These are phyloP conservation scores for Alliaria petiolata DNA, from an alignment of 345 rosid genomes.

Conservation along the genomic window DNA sequence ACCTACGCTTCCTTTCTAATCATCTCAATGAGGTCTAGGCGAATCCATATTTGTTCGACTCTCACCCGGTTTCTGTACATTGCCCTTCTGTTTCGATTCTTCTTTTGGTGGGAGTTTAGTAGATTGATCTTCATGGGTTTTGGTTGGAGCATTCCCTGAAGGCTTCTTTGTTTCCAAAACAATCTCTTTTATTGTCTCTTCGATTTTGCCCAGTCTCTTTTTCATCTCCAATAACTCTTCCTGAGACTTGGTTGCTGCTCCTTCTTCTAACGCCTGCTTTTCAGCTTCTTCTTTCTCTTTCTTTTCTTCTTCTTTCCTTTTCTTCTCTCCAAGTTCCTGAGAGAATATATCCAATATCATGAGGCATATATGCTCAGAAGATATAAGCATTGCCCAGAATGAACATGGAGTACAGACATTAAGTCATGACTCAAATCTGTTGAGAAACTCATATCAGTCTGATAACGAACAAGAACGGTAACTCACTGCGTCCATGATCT, in stretches of 20 bases:
- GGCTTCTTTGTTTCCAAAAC: constrained; percentile 55
- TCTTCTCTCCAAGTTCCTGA: constrained; percentile 65
- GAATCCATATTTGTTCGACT: background rate
- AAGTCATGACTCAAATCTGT: background rate
- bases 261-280: constrained; percentile 43
- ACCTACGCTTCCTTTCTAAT: constrained; percentile 6
- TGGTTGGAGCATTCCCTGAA: constrained; percentile 26
- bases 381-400: background rate
- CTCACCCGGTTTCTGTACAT: constrained; percentile 9
- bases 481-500: constrained; percentile 78
- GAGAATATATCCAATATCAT: background rate
- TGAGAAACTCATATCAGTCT: background rate
- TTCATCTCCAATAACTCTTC: constrained; percentile 55
- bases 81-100: background rate
- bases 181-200: constrained; percentile 64
- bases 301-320: constrained; percentile 51
- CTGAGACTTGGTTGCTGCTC: constrained; percentile 32
- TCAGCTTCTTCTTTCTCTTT: constrained; percentile 47
- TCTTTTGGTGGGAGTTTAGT: constrained; percentile 17
- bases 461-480: background rate
- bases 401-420: background rate
- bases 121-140: constrained; percentile 34
- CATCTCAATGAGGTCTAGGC: background rate
- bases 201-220: constrained; percentile 64
- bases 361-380: background rate